Evolutionary conservation across 345 rosid genomes (phyloP).

Genomic region (Eucalyptus leucophloia): DNA sequence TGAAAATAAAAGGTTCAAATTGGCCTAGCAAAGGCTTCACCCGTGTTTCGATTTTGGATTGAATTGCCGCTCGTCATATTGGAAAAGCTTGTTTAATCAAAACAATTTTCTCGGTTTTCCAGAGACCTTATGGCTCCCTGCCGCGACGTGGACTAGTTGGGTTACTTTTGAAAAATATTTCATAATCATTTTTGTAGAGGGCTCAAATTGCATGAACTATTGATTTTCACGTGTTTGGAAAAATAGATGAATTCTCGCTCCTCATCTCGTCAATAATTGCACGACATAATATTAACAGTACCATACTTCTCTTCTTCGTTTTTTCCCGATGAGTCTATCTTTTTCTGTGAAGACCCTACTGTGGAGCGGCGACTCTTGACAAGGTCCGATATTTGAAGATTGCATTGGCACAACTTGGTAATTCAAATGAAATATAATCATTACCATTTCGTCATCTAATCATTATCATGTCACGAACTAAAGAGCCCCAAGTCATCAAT

Average conservation of each 20-base stretch:
- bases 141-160: background rate
- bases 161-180: too few relatives aligned
- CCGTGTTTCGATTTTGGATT: background rate
- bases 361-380: background rate
- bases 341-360: accelerated
- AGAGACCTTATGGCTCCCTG: background rate
- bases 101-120: too few relatives aligned
- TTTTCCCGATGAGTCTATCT: background rate
- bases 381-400: background rate
- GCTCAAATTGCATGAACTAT: too few relatives aligned
- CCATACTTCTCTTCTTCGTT: background rate
- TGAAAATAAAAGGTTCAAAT: too few relatives aligned
- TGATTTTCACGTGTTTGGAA: too few relatives aligned
- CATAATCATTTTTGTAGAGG: background rate
- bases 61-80: background rate
- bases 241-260: background rate
- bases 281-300: background rate
- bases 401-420: too few relatives aligned
- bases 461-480: accelerated
- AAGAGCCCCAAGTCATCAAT: too few relatives aligned
- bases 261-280: background rate
- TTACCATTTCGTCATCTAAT: too few relatives aligned
- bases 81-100: background rate
- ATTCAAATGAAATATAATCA: too few relatives aligned
- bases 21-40: background rate